Evolutionary conservation across 2,329 filamentous ascomycete genomes (phyloP).

Genomic region (Diaporthe ilicicola): DNA sequence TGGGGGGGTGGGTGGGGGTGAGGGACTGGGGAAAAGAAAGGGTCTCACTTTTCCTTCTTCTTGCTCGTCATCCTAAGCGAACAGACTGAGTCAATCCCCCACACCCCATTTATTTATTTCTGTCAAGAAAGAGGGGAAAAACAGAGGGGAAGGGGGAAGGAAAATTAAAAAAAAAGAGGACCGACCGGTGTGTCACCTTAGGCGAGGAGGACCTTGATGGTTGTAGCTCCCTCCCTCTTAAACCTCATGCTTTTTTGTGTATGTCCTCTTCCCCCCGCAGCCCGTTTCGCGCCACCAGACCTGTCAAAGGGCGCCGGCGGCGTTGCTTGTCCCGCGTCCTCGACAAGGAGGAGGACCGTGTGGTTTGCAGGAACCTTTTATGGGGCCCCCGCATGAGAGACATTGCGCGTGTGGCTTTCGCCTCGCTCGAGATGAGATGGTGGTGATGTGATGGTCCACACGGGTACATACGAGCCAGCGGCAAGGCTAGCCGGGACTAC

Average conservation of each 20-base stretch:
- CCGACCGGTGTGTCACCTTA: neutral
- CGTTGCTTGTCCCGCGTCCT: neutral
- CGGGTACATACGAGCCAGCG: neutral
- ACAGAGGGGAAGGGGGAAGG: too few relatives aligned
- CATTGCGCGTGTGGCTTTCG: neutral
- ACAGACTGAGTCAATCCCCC: neutral
- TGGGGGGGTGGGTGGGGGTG: neutral
- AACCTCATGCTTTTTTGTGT: neutral
- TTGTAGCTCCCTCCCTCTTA: too few relatives aligned
- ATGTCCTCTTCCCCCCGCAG: neutral
- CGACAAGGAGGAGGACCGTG: neutral
- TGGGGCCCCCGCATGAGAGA: neutral
- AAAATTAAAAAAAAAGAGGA: too few relatives aligned
- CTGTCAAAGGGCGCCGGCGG: neutral
- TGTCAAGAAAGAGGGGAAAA: too few relatives aligned
- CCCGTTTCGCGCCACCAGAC: neutral
- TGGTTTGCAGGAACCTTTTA: neutral
- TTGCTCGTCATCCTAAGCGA: neutral
- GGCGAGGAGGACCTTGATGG: conserved; percentile 7
- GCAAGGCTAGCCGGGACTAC: neutral
- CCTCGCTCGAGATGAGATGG: neutral
- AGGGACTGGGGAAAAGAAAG: too few relatives aligned
- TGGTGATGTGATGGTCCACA: neutral
- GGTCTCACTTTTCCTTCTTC: neutral
- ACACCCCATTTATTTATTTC: neutral